Evolutionary conservation across 306 rosid genomes (phyloP), one percentile per base, ranked within the genome.

Genomic region (Bauhinia variegata): DNA sequence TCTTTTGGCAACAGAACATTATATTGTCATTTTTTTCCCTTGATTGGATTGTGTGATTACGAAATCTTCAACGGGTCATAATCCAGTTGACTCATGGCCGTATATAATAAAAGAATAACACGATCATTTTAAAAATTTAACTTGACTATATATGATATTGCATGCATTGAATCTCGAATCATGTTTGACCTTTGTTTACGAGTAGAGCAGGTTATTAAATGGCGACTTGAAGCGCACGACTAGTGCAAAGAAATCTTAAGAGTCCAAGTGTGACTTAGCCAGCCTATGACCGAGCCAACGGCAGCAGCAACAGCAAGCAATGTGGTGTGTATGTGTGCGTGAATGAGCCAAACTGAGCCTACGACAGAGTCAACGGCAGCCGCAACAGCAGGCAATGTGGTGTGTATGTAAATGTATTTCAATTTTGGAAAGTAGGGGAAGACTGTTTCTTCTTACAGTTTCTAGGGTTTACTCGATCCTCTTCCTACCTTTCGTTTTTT

Each of bases 391-490:
- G n/a, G n/a, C n/a, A n/a, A n/a, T n/a, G n/a, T n/a, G n/a, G n/a
- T n/a, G n/a, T n/a, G n/a, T n/a, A n/a, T n/a, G n/a, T n/a, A n/a
- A n/a, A n/a, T n/a, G n/a, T n/a, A n/a, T 23, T 23, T 23, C 28
- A 23, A 23, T 23, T 23, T 23, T 23, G 2, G 2, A 23, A 23
- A 23, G 28, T 32, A 5, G 54, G 14, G 15, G 16, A 8, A 23
- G 42, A 23, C 41, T 34, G n/a, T 6, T 41, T 52, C 65, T 14
- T 19, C 6, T 4, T 11, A 14, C 28, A 23, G 28, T 23, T 4
- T 12, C 4, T 31, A 31, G 51, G 68, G 73, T 57, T 67, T 23
- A 36, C 62, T 34, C 57, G n/a, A n/a, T n/a, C n/a, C n/a, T 34
- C 16, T 6, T 48, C 36, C 41, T 30, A 5, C 16, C 19, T 36